These are phyloP conservation scores for Trypethelium eluteriae DNA, from an alignment of 495 filamentous ascomycete genomes.

Conservation along the genomic window DNA sequence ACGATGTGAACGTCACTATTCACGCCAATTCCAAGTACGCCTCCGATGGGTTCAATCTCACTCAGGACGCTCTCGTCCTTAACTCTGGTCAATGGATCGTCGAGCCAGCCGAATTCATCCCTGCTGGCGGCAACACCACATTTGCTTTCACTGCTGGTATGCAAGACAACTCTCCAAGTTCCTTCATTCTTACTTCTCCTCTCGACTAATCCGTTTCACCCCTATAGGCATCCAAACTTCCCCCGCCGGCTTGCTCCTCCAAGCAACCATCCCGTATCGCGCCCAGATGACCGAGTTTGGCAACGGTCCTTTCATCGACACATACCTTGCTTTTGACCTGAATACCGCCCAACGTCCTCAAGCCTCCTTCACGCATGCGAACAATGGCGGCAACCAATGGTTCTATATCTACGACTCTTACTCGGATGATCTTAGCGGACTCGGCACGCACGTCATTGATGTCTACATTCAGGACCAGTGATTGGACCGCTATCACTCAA, in stretches of 20 bases:
- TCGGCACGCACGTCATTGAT: constrained; percentile 10
- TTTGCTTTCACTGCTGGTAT: constrained; percentile 7
- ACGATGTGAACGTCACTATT: constrained; percentile 3
- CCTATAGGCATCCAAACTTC: constrained; percentile 6
- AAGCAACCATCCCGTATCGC: not conserved
- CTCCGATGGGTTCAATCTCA: constrained; percentile 7
- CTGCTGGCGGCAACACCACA: constrained; percentile 9
- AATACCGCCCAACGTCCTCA: constrained; percentile 4
- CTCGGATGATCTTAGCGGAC: constrained; percentile 6
- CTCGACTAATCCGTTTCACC: not conserved
- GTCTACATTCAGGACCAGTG: not conserved
- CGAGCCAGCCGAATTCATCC: not conserved
- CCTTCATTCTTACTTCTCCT: not conserved
- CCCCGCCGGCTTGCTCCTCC: not conserved
- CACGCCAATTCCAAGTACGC: constrained; percentile 1
- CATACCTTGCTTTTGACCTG: constrained; percentile 1
- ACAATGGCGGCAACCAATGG: not conserved
- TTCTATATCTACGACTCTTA: constrained; percentile 2
- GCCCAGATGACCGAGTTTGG: constrained; percentile 9
- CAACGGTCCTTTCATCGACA: constrained; percentile 5
- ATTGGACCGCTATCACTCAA: not conserved
- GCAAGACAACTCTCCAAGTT: not conserved
- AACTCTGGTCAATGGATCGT: not conserved
- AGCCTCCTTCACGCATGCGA: not conserved
- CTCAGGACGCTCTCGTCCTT: not conserved